phyloP scores from a whole-genome alignment of 495 filamentous ascomycete species.

The Hypoxylon subgilvum region DNA sequence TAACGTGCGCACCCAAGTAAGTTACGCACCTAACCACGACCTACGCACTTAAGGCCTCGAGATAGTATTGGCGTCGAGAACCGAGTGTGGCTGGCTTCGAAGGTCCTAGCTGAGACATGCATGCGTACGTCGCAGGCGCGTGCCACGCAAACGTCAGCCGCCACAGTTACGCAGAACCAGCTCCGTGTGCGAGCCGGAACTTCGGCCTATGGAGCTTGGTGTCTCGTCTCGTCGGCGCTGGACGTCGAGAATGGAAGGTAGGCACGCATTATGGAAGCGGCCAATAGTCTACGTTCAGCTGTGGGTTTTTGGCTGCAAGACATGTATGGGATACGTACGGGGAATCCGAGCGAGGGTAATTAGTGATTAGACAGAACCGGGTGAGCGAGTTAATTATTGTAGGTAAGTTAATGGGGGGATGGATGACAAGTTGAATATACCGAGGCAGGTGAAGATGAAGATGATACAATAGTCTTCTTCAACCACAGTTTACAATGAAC shows the following conservation, averaged over 20 bases:
- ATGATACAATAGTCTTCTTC: not conserved
- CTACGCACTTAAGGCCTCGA: not conserved
- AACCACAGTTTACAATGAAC: no score
- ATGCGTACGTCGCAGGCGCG: conserved; percentile 1
- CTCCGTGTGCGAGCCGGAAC: no score
- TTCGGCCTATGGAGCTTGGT: no score
- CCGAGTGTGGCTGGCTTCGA: no score
- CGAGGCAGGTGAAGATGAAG: not conserved
- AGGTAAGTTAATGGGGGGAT: no score
- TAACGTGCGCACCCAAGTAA: no score
- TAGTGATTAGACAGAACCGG: not conserved
- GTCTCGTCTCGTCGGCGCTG: not conserved
- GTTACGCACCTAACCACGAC: no score
- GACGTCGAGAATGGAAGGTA: conserved; percentile 7
- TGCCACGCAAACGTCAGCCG: conserved; percentile 28
- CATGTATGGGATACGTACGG: not conserved
- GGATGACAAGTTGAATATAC: not conserved
- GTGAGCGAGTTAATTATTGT: no score
- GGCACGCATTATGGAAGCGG: no score
- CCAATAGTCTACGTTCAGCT: not conserved
- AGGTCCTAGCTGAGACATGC: conserved; percentile 17
- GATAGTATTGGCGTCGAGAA: no score
- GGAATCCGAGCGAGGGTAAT: not conserved
- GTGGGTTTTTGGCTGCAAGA: not conserved
- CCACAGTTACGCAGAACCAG: conserved; percentile 7